Conservation (phyloP, 345 rosid species). For the Heritiera fomes region DNA sequence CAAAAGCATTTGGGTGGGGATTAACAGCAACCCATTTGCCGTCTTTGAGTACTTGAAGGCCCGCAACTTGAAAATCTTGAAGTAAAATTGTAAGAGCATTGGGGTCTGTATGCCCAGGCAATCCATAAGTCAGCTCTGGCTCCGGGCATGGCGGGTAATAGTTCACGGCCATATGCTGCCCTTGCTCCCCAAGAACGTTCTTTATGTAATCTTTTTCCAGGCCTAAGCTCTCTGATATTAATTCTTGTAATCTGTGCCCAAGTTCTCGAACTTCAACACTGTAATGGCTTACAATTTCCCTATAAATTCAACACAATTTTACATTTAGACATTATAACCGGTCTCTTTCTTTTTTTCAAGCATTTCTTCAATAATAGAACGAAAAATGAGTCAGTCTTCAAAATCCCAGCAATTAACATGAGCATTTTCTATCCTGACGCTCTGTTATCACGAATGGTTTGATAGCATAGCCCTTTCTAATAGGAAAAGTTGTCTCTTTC, state of each 20-base stretch:
- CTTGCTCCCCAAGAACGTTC: slow-evolving; percentile 67
- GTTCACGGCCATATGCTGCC: slow-evolving; percentile 94
- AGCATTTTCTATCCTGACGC: neutral
- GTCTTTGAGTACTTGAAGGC: slow-evolving; percentile 82
- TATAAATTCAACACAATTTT: slow-evolving; percentile 21
- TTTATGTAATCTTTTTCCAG: slow-evolving; percentile 56
- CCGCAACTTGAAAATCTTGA: slow-evolving; percentile 68
- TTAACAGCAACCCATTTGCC: slow-evolving; percentile 77
- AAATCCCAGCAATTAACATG: neutral
- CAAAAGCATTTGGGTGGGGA: slow-evolving; percentile 80
- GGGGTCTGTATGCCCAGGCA: slow-evolving; percentile 92
- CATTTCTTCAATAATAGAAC: no score
- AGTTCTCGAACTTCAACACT: slow-evolving; percentile 61
- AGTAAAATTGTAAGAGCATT: slow-evolving; percentile 81
- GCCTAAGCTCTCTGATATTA: slow-evolving; percentile 90
- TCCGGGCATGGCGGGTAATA: slow-evolving; percentile 90
- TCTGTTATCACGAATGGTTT: neutral
- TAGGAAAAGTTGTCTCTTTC: neutral
- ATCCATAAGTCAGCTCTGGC: slow-evolving; percentile 88
- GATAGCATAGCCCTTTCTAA: neutral
- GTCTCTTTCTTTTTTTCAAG: no score
- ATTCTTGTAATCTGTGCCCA: slow-evolving; percentile 57
- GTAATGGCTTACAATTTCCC: slow-evolving; percentile 64
- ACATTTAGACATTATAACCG: neutral
- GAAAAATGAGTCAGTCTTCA: no score